Conservation (phyloP, 2,329 filamentous ascomycete genomes). For the Chrysoporthe cubensis region DNA sequence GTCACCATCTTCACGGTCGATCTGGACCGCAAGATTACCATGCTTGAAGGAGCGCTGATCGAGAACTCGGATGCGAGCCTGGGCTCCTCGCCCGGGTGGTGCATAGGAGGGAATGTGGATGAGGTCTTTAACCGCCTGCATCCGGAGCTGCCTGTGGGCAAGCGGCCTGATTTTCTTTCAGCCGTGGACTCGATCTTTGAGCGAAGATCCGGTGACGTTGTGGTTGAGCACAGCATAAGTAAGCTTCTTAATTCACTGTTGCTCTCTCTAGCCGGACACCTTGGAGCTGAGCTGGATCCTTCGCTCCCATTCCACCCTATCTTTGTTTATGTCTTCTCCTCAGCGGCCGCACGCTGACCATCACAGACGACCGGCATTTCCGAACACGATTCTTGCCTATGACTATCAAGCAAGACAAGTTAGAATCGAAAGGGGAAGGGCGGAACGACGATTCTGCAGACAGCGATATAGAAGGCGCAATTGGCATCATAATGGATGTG, state of each 20-base stretch:
- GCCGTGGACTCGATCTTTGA: constrained; percentile 68
- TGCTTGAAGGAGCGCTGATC: constrained; percentile 71
- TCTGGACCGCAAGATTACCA: constrained; percentile 60
- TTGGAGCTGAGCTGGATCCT: constrained; percentile 12
- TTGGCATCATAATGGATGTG: constrained; percentile 80
- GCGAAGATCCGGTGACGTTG: constrained; percentile 62
- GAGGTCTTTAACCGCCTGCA: constrained; percentile 62
- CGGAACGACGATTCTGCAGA: constrained; percentile 51
- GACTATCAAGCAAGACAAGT: constrained; percentile 54
- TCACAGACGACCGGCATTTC: constrained; percentile 65
- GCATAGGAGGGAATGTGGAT: constrained; percentile 49
- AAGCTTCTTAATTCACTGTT: constrained; percentile 31
- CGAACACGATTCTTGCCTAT: constrained; percentile 73
- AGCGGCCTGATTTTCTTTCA: constrained; percentile 54
- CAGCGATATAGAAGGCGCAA: constrained; percentile 68
- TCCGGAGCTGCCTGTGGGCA: constrained; percentile 46
- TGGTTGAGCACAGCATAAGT: constrained; percentile 65
- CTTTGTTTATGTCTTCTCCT: neutral
- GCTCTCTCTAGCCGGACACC: neutral
- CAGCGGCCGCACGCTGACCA: neutral
- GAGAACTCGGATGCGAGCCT: constrained; percentile 50
- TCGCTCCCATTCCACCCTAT: too few relatives aligned
- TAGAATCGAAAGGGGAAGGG: constrained; percentile 53
- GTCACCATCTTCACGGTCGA: constrained; percentile 79
- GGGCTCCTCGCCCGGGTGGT: constrained; percentile 17